Evolutionary conservation across 768 basidiomycete genomes (phyloP), one percentile per base, ranked within the genome.

Genomic region (Hysterangium stoloniferum): DNA sequence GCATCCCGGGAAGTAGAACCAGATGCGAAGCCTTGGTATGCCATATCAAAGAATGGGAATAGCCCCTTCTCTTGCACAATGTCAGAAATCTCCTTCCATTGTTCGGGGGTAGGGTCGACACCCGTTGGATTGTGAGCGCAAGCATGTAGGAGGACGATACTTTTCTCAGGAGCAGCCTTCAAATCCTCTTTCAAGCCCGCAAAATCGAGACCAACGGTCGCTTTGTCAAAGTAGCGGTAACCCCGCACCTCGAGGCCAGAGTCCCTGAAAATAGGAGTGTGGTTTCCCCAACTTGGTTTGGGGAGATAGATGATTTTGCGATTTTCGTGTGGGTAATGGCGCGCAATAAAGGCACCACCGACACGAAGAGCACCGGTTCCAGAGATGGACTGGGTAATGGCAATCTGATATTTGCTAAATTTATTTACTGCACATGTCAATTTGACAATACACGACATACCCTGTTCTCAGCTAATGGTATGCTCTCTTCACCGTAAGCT

Each of bases 61-160:
- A 95, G 78, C 56, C 82, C 79, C 73, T 80, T 89, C 72, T 91
- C 86, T 62, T 68, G 32, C 58, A 95, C 69, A 53, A 98, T 73
- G 59, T 91, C 78, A 36, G 88, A 91, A 55, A 99, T 82, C 65
- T 88, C 79, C 54, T 75, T 77, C 96, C 96, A 99, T 71, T 99
- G 93, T 44, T 81, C 83, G 19, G 76, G 79, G 8, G 94, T 96
- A 27, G 92, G 94, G 70, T 99, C 96, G 57, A 98, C 79, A 55
- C 96, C 95, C 32, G 92, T 94, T n/a, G 95, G 95, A 70, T 99
- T 99, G 76, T 98, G 92, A 24, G 95, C 96, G 68, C 96, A 98
- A 3, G 95, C 95, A 61, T 98, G 95, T 17, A 99, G 72, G 53
- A 97, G 76, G 12, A 98, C 86, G 56, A 95, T 79, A 31, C 92